Evolutionary conservation across 148 eudicot genomes (phyloP).

Genomic region (Heliamphora exappendiculata): DNA sequence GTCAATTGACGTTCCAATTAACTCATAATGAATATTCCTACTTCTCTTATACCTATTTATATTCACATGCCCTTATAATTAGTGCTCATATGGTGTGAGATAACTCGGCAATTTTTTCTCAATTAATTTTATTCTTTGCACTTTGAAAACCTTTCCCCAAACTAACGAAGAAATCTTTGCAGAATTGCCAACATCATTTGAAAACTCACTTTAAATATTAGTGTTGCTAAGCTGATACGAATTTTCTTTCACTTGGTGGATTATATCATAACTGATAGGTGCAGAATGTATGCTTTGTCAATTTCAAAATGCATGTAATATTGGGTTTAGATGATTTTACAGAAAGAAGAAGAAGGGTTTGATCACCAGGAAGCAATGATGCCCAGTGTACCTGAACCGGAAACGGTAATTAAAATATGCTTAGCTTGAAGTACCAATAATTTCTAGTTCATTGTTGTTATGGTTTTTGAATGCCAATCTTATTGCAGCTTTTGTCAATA

Average conservation of each 20-base stretch:
- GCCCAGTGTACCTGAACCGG: slow-evolving; percentile 81
- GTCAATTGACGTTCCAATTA: not conserved
- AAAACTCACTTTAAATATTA: not conserved
- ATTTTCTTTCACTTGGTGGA: not conserved
- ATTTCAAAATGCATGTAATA: not conserved
- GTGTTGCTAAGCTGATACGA: not conserved
- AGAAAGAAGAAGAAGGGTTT: slow-evolving; percentile 88
- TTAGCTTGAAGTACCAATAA: slow-evolving; percentile 9
- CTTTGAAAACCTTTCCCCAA: not conserved
- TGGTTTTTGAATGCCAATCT: slow-evolving; percentile 2
- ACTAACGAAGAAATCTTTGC: too few species aligned
- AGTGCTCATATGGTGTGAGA: not conserved
- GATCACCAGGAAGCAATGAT: slow-evolving; percentile 73
- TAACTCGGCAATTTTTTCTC: not conserved
- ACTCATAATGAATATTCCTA: not conserved
- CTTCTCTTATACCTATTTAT: not conserved
- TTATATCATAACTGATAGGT: not conserved
- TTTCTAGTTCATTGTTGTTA: not conserved
- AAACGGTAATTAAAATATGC: slow-evolving; percentile 38
- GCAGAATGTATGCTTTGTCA: not conserved
- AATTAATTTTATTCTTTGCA: not conserved
- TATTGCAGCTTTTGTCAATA: slow-evolving; percentile 65
- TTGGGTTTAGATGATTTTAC: slow-evolving; percentile 15
- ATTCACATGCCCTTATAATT: not conserved
- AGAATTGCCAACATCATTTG: too few species aligned